Conservation (phyloP, 1,139 yeast genomes). For the Saccharomyces hybrid region DNA sequence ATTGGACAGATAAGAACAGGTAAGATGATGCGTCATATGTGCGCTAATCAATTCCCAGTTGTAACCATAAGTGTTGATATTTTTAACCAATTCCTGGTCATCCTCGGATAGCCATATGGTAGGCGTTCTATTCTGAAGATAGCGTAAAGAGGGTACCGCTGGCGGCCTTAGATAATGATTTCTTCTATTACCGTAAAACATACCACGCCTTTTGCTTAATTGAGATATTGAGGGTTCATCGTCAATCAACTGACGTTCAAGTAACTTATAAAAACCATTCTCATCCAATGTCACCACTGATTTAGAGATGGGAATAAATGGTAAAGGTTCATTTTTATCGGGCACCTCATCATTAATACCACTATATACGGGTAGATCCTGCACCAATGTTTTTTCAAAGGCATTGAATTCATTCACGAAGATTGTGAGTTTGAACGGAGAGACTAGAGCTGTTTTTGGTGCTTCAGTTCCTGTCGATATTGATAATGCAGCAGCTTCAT, state of each 20-base stretch:
- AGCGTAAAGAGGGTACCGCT: constrained; percentile 73
- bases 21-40: constrained; percentile 58
- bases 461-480: neutral
- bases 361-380: constrained; percentile 46
- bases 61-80: constrained; percentile 80
- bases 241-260: constrained; percentile 44
- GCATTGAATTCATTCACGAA: constrained; percentile 46
- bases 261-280: constrained; percentile 56
- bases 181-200: constrained; percentile 43
- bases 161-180: constrained; percentile 69
- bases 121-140: constrained; percentile 75
- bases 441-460: constrained; percentile 11
- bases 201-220: constrained; percentile 31
- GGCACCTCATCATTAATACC: constrained; percentile 34
- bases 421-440: constrained; percentile 54
- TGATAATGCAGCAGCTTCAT: neutral
- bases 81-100: constrained; percentile 68
- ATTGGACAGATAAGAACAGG: constrained; percentile 68
- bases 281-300: constrained; percentile 55
- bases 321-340: constrained; percentile 28
- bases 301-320: constrained; percentile 50
- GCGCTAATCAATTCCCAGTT: constrained; percentile 92
- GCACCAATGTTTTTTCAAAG: constrained; percentile 47
- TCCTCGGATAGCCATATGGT: constrained; percentile 95
- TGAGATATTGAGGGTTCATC: constrained; percentile 33